Conservation (phyloP, 768 basidiomycete genomes). For the Lactarius deliciosus region DNA sequence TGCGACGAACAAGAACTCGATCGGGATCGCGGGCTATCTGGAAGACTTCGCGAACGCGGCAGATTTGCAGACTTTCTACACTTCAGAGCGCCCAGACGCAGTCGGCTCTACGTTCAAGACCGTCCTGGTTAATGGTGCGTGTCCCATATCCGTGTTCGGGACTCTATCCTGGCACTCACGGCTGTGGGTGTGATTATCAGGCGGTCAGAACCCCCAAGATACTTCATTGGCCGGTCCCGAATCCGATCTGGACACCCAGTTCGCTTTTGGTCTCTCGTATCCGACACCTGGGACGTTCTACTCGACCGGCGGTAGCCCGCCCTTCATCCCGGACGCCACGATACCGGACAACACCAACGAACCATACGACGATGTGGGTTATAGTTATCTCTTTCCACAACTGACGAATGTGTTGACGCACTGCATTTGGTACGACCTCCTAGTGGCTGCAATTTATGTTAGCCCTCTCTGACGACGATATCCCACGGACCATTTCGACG, state of each 20-base stretch:
- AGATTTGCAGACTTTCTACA: constrained; percentile 29
- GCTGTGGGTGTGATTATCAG: constrained; percentile 2
- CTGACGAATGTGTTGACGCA: not conserved
- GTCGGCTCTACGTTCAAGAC: constrained; percentile 20
- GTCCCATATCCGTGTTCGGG: not conserved
- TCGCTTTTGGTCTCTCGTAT: constrained; percentile 31
- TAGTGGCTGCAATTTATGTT: constrained; percentile 67
- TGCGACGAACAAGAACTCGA: constrained; percentile 33
- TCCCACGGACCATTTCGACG: constrained; percentile 65
- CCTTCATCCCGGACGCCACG: constrained; percentile 27
- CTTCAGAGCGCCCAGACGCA: constrained; percentile 23
- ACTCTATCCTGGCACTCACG: not conserved
- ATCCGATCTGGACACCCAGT: constrained; percentile 32
- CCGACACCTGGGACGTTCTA: constrained; percentile 32
- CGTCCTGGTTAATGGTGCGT: constrained; percentile 21
- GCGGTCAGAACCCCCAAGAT: constrained; percentile 30
- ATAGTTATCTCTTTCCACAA: not conserved
- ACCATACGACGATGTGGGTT: constrained; percentile 24
- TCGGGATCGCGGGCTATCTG: constrained; percentile 41
- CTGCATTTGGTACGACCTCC: not conserved
- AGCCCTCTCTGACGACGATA: constrained; percentile 36
- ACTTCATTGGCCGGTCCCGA: constrained; percentile 27
- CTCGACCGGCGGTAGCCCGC: constrained; percentile 31
- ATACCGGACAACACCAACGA: constrained; percentile 21
- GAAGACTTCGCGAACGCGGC: constrained; percentile 36